Percentiles rank a stretch among this genome's conserved stretches.
Conservation (phyloP, 495 filamentous ascomycete genomes). For the Halenospora varia region DNA sequence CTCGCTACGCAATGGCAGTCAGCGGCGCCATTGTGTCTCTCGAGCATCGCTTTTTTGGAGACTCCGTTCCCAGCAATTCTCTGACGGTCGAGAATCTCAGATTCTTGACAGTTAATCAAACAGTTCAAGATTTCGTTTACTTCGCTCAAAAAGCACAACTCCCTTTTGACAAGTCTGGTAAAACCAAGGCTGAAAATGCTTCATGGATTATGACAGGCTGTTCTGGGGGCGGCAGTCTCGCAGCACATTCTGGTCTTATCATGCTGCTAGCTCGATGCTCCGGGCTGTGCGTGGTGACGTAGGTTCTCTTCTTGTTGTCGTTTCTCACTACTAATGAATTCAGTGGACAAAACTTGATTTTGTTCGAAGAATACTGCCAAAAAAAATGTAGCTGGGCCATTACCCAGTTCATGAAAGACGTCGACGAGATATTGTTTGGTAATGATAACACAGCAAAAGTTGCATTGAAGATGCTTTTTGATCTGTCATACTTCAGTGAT, state of each 20-base stretch:
- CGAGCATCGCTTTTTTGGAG: not conserved
- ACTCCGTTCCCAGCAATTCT: not conserved
- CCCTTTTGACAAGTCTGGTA: not conserved
- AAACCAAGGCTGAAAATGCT: not conserved
- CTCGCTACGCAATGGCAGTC: not conserved
- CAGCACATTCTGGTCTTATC: not conserved
- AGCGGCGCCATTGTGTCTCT: not conserved
- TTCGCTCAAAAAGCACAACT: not conserved
- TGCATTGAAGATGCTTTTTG: too few relatives aligned
- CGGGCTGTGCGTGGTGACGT: not conserved
- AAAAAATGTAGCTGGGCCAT: not conserved
- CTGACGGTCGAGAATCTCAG: not conserved
- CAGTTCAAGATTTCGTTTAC: not conserved
- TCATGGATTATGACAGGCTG: not conserved
- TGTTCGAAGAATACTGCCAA: not conserved
- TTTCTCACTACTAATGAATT: not conserved
- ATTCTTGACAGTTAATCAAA: not conserved
- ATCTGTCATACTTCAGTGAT: too few relatives aligned
- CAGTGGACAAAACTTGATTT: not conserved
- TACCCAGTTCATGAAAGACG: not conserved
- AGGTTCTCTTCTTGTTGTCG: not conserved
- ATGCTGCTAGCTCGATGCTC: not conserved
- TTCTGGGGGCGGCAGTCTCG: not conserved
- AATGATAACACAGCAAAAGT: too few relatives aligned
- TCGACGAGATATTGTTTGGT: too few relatives aligned